phyloP scores from a whole-genome alignment of 1,284 basidiomycete species.

The Ceratobasidium sp. region DNA sequence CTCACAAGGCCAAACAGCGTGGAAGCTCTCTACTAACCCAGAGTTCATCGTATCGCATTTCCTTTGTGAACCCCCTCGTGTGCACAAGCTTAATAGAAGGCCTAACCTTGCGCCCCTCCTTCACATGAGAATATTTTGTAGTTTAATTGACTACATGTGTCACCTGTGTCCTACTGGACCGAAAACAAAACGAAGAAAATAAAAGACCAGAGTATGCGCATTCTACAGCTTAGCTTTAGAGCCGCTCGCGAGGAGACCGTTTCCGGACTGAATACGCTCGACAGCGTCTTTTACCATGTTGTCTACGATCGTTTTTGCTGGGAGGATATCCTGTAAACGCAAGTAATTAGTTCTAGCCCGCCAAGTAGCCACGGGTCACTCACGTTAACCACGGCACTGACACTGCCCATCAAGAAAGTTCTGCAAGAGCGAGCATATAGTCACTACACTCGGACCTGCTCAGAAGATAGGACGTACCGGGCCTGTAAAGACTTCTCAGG shows the following conservation, averaged over 20 bases:
- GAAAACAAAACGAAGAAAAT: neutral
- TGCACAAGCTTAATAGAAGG: too few species aligned
- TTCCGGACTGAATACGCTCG: constrained; percentile 56
- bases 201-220: too few species aligned
- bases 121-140: too few species aligned
- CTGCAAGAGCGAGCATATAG: constrained; percentile 2
- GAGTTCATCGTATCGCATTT: too few species aligned
- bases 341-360: constrained; percentile 20
- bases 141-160: too few species aligned
- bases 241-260: neutral
- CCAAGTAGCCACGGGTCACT: constrained; percentile 25
- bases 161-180: too few species aligned
- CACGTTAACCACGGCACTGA: constrained; percentile 75
- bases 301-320: constrained; percentile 84
- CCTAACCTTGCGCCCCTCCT: too few species aligned
- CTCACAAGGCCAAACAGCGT: too few species aligned
- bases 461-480: constrained; percentile 49
- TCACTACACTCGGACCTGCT: too few species aligned
- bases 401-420: constrained; percentile 82
- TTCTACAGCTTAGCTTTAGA: constrained; percentile 10
- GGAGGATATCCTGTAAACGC: constrained; percentile 70
- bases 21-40: too few species aligned
- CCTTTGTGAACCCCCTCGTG: too few species aligned
- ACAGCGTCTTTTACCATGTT: constrained; percentile 80
- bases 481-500: constrained; percentile 78